Evolutionary conservation across 2,329 filamentous ascomycete genomes (phyloP).

Genomic region (Berkeleyomyces basicola): DNA sequence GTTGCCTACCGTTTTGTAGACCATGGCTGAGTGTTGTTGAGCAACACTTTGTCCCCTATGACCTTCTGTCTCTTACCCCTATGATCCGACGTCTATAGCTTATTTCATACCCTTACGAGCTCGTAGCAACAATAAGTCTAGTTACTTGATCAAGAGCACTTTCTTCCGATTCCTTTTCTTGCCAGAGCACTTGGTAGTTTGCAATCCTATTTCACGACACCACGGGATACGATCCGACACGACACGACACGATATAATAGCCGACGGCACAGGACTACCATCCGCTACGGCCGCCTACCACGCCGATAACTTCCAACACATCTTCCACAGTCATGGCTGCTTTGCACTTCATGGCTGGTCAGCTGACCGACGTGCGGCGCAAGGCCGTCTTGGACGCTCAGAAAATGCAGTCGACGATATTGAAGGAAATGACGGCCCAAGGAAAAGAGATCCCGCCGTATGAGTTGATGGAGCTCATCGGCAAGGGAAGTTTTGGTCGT

Average conservation of each 20-base stretch:
- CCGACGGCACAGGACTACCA: background rate
- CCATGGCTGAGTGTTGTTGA: background rate
- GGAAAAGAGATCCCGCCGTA: slow-evolving; percentile 41
- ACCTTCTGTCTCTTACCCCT: background rate
- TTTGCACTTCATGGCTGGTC: slow-evolving; percentile 10
- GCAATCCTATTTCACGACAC: no score
- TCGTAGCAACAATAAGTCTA: background rate
- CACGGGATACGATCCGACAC: no score
- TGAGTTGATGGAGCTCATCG: slow-evolving; percentile 45
- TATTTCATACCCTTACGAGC: background rate
- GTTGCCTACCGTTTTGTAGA: background rate
- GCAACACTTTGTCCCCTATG: background rate
- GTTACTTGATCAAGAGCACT: background rate
- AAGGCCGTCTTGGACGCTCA: slow-evolving; percentile 43
- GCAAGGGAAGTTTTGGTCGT: slow-evolving; percentile 48
- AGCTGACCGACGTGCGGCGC: slow-evolving; percentile 10
- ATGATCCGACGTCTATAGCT: background rate
- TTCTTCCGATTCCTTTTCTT: no score
- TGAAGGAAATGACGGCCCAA: slow-evolving; percentile 38
- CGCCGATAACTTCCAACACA: background rate
- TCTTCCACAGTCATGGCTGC: slow-evolving; percentile 3
- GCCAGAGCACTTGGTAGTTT: no score
- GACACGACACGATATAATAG: background rate
- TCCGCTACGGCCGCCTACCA: background rate
- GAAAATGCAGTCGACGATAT: slow-evolving; percentile 42